Evolutionary conservation across 2,329 filamentous ascomycete species (phyloP), one percentile per base, ranked within the genome.

Genomic region (Fusarium neocosmosporiellum): DNA sequence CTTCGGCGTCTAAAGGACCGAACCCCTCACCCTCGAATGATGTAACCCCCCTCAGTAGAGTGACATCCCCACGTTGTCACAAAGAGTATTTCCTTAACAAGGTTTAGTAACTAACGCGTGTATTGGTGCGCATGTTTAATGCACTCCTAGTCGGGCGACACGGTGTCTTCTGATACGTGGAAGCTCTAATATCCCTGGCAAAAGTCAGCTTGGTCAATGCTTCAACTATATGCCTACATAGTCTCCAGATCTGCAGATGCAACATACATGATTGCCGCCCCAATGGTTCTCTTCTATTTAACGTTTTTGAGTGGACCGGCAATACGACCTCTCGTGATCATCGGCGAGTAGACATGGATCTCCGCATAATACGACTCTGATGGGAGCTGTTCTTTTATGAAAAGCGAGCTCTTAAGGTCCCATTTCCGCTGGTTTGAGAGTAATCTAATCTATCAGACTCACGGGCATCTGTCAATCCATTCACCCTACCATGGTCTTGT

Each of bases 201-300:
- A 37, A 37, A 20, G 59, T 61, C 46, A 4, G 34, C 70, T n/a
- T 55, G 50, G 54, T 50, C 39, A 43, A 41, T 55, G 36, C 37
- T 64, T 27, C 29, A 34, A 60, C 58, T 43, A 33, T 22, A 41
- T 63, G 39, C 33, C 59, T 48, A 59, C 11, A 18, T n/a, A n/a
- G n/a, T 48, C 66, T 43, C 66, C 63, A 37, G 70, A 71, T 72
- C 62, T 70, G 48, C 59, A 67, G 33, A 70, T 67, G 70, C 22
- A 67, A 73, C 70, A 60, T 63, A 0, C 24, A 50, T 33, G 9
- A 8, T 63, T 73, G 10, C 66, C 70, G 55, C 36, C 39, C 70
- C 70, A 72, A 73, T 73, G n/a, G 54, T 1, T 58, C 18, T 20
- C 1, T 5, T 27, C 13, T n/a, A 24, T 41, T 13, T 8, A 34